Evolutionary conservation across 2,329 filamentous ascomycete species (phyloP).

Genomic region (Atkinsonella hypoxylon): DNA sequence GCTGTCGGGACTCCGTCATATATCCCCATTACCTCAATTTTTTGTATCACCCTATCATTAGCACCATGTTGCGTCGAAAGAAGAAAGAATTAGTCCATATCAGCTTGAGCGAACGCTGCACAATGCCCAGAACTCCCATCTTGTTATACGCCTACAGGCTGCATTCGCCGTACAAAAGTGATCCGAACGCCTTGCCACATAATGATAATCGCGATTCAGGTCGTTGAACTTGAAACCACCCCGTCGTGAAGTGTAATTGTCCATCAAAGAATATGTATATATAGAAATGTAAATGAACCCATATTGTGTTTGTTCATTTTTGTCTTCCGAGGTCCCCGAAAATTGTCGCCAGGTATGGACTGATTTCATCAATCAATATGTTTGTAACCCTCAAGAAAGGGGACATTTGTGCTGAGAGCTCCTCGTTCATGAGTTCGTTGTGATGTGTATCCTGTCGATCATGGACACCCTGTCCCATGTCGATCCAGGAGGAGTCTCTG

Average conservation of each 20-base stretch:
- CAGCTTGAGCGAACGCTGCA: background rate
- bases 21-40: background rate
- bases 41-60: background rate
- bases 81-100: background rate
- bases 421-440: background rate
- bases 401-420: background rate
- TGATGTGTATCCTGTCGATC: background rate
- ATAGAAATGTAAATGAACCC: background rate
- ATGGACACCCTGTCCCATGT: background rate
- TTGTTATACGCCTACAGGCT: background rate
- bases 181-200: constrained; percentile 7
- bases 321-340: background rate
- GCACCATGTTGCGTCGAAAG: background rate
- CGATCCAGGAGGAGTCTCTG: background rate
- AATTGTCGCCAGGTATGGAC: background rate
- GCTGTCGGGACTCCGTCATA: background rate
- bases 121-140: background rate
- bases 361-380: background rate
- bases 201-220: background rate
- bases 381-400: background rate
- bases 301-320: background rate
- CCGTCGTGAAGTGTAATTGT: background rate
- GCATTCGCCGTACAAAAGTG: constrained; percentile 4
- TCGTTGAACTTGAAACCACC: background rate
- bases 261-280: background rate